Conservation (phyloP, 2,329 filamentous ascomycete species). For the Colletotrichum aenigma region DNA sequence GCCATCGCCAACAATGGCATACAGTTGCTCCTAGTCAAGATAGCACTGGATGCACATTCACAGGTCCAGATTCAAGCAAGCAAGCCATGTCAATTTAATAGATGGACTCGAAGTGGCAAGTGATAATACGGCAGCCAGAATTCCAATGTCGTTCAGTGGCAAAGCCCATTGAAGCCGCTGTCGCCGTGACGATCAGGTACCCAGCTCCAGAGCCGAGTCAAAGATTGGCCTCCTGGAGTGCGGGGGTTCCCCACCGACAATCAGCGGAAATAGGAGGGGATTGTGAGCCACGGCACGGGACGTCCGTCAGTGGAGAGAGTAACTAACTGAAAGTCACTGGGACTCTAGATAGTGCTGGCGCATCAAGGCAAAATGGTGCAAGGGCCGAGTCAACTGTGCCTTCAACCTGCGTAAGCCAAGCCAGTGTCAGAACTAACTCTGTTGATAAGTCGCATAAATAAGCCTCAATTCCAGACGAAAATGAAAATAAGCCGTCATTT, state of each 20-base stretch:
- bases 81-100: not conserved
- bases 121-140: not conserved
- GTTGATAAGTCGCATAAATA: not conserved
- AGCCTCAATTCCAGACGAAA: not conserved
- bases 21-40: not conserved
- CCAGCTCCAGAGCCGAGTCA: not conserved
- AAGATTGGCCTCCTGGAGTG: not conserved
- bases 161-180: not conserved
- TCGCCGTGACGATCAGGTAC: not conserved
- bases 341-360: not conserved
- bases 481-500: not conserved
- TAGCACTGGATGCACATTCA: not conserved
- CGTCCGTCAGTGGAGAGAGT: not conserved
- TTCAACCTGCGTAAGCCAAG: not conserved
- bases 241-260: not conserved
- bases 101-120: not conserved
- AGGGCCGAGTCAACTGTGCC: not conserved
- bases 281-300: not conserved
- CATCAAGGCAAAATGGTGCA: not conserved
- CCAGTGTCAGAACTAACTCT: not conserved
- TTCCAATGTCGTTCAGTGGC: not conserved
- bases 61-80: not conserved
- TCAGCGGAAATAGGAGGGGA: not conserved
- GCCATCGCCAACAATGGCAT: not conserved
- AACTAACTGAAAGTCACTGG: not conserved